Base-by-base conservation (phyloP, 306 rosid species). In the Oxytropis ochrocephala region DNA sequence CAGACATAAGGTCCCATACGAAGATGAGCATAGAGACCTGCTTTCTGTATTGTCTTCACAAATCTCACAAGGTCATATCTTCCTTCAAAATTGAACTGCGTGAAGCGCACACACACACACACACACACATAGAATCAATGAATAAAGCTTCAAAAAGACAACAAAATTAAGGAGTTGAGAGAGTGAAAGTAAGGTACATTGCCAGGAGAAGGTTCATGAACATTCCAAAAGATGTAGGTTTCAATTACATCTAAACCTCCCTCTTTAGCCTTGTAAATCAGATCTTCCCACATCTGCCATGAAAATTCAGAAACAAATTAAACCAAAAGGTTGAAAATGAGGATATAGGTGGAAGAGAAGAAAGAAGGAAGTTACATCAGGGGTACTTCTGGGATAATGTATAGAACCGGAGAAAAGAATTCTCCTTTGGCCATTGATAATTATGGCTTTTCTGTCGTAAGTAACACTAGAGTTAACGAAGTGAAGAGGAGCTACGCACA, bases 1-100 rank as follows among this genome's bases (percentile, higher is more conserved):
- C 99, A 95, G 73, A 95, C 96, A 75, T 95, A 95, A 77, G 99
- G 99, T 80, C 99, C 99, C 84, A 95, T 87, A 75, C 99, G 91
- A 67, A 95, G 87, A 70, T 91, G 89, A 77, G 96, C 99, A 74
- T 89, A 91, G 16, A 95, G 83, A 46, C 99, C 96, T 38, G 96
- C 99, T 79, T 77, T 87, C 84, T 91, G 99, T 42, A 95, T 78
- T 4, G 87, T 86, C 87, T 91, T 91, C 17, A 95, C 69, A 65
- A 95, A 95, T 70, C 96, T 91, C 82, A 89, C 99, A 36, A 95
- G 77, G 75, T 95, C 99, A 51, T 83, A 80, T 70, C 93, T 89
- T 79, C 95, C 99, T 82, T 91, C 93, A 73, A 95, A 95, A 83
- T 95, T 46, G 11, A 59, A 58, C 60, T 58, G 21, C 79, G 73